Base-by-base conservation (phyloP, 495 filamentous ascomycete species). In the Durotheca rogersii region DNA sequence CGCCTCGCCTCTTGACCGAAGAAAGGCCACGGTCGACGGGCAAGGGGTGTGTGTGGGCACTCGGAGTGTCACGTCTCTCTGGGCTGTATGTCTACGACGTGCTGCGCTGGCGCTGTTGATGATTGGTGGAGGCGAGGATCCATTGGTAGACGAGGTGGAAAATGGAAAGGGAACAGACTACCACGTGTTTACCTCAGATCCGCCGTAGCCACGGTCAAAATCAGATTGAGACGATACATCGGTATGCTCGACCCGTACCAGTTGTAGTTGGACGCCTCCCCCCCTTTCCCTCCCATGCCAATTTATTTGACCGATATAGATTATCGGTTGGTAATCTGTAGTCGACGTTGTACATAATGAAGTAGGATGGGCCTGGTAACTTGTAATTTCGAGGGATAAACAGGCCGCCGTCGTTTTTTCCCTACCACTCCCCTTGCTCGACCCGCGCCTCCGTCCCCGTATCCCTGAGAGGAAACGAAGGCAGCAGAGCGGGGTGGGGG, bases 171-270 rank as follows among this genome's bases (percentile, higher is more conserved):
- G 38, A 58, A 58, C 53, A 44, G 59, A 47, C 56, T 53, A 51
- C 46, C 53, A 60, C 56, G 51, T 57, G 52, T 58, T 58, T 57
- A 62, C 55, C 58, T 62, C 42, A 62, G 58, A 65, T 65, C 62
- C 62, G 62, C 62, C 62, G 62, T 62, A 65, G 62, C 62, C 62
- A 53, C 55, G 53, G 56, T 36, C 56, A 65, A 65, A 62, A 62
- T 51, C 59, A 65, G 56, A 47, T 47, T 58, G 47, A 45, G 52
- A 64, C 48, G 53, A 51, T 55, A 58, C 44, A 51, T 61, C 35
- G 40, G 54, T n/a, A n/a, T n/a, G n/a, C n/a, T n/a, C n/a, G n/a
- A n/a, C n/a, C n/a, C n/a, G n/a, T n/a, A n/a, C 11, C 7, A 39
- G 36, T 39, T 25, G 36, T 20, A 39, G 36, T 39, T 23, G 36